phyloP scores from a whole-genome alignment of 352 stramenopile species.

The Globisporangium barbulae region DNA sequence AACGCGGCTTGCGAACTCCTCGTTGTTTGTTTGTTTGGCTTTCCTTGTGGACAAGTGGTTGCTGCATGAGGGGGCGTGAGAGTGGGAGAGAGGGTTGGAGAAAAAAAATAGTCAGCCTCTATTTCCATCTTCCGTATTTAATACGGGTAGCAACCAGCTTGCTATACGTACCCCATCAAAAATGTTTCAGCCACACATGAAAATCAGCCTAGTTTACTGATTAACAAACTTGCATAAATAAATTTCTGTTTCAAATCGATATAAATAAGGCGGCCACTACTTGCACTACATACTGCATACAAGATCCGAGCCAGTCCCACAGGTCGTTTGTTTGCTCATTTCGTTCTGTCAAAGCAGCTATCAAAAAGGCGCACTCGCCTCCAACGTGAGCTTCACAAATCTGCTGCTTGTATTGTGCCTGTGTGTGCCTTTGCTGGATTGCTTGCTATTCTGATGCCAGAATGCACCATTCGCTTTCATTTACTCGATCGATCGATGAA shows the following conservation, averaged over 20 bases:
- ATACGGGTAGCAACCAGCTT: neutral
- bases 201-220: neutral
- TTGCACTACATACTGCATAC: neutral
- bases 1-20: neutral
- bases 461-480: neutral
- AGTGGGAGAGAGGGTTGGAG: constrained; percentile 10
- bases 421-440: no score
- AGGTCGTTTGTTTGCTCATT: neutral
- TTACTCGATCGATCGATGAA: neutral
- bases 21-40: neutral
- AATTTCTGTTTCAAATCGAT: neutral
- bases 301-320: neutral
- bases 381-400: neutral
- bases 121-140: neutral
- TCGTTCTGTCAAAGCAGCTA: neutral
- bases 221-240: neutral
- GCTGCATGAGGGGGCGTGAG: constrained; percentile 2
- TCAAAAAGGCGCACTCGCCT: neutral
- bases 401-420: neutral
- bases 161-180: neutral
- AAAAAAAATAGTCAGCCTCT: constrained; percentile 5
- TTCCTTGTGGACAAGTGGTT: neutral
- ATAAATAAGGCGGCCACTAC: neutral
- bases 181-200: neutral
- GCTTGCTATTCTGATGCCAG: neutral